Percentiles rank a stretch among this genome's conserved stretches.
These are phyloP conservation scores for Artemisia annua DNA, from an alignment of 129 eudicot species.

Conservation along the genomic window DNA sequence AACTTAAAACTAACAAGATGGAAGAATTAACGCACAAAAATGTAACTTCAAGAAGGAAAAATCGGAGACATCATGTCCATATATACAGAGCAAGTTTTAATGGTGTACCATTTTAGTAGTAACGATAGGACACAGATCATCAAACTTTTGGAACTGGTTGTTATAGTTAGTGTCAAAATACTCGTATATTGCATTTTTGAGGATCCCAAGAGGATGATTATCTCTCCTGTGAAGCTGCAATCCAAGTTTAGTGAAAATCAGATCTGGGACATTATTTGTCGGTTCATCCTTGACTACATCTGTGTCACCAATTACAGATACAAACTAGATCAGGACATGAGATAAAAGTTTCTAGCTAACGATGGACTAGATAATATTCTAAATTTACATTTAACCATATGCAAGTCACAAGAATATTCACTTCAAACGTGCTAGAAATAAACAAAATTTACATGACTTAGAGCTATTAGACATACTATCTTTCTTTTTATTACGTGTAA, in stretches of 20 bases:
- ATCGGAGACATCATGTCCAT: too few species aligned
- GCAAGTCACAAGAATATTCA: not conserved
- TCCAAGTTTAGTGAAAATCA: conserved; percentile 82
- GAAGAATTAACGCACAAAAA: too few species aligned
- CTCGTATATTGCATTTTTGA: conserved; percentile 83
- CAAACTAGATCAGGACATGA: too few species aligned
- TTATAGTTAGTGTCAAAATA: conserved; percentile 80
- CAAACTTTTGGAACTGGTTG: conserved; percentile 75
- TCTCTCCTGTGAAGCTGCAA: conserved; percentile 89
- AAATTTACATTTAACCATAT: conserved; percentile 1
- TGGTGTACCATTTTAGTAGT: conserved; percentile 68
- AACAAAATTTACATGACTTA: not conserved
- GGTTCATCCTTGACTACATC: conserved; percentile 90
- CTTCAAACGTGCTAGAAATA: not conserved
- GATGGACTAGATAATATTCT: conserved; percentile 13
- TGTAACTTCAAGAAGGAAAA: too few species aligned
- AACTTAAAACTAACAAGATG: too few species aligned
- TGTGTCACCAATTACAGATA: conserved; percentile 31
- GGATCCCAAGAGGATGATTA: conserved; percentile 85
- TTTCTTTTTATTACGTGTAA: not conserved
- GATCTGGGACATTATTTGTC: conserved; percentile 88
- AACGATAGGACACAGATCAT: conserved; percentile 91
- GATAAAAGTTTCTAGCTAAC: conserved; percentile 1
- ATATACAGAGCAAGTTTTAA: not conserved
- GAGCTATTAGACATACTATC: not conserved